Conservation (phyloP, 306 rosid genomes). For the Argentina anserina region DNA sequence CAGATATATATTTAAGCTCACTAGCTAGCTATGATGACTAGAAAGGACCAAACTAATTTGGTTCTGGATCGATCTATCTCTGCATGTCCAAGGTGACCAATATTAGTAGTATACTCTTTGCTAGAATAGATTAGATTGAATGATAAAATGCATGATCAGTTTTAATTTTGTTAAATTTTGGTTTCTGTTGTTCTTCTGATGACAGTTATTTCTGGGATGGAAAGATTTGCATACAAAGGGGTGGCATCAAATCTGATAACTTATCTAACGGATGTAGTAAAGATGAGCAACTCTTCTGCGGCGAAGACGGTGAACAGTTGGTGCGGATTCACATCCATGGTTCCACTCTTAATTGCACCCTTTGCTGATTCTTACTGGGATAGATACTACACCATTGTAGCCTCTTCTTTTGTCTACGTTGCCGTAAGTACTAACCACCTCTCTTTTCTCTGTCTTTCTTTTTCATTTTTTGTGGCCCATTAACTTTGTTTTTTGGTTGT, state of each 20-base stretch:
- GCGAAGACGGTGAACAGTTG: slow-evolving; percentile 80
- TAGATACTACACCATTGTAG: slow-evolving; percentile 64
- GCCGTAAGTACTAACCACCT: slow-evolving; percentile 43
- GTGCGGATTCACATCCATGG: slow-evolving; percentile 84
- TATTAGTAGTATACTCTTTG: neutral
- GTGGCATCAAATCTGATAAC: slow-evolving; percentile 82
- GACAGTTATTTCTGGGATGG: slow-evolving; percentile 75
- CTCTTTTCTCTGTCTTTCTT: neutral
- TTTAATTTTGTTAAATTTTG: neutral
- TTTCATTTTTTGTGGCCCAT: no score
- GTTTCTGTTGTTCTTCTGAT: neutral
- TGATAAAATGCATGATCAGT: neutral
- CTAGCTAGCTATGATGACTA: no score
- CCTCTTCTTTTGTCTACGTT: slow-evolving; percentile 65
- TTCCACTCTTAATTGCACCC: slow-evolving; percentile 84
- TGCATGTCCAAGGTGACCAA: neutral
- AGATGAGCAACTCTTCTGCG: slow-evolving; percentile 83
- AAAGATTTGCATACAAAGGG: slow-evolving; percentile 91
- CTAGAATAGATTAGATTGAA: neutral
- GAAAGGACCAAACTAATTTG: no score
- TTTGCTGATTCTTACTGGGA: slow-evolving; percentile 79
- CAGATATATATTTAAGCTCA: no score
- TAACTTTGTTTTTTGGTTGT: neutral
- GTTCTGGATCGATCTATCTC: no score
- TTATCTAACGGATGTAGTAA: slow-evolving; percentile 76